Conservation (phyloP, 768 basidiomycete genomes). For the Chalciporus chontae region DNA sequence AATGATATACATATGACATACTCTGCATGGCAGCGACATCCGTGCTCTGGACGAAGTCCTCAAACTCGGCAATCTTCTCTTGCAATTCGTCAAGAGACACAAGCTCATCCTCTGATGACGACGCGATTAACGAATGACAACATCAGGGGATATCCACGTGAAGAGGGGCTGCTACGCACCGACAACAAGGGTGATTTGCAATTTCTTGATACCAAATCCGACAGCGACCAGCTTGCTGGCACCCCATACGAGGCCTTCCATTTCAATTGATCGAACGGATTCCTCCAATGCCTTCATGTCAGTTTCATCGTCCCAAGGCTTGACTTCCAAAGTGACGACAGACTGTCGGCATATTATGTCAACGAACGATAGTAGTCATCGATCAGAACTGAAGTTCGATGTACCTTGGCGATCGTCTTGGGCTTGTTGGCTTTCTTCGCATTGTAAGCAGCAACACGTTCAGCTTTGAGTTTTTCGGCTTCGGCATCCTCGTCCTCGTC, state of each 20-base stretch:
- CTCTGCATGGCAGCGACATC: constrained; percentile 95
- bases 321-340: constrained; percentile 96
- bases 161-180: constrained; percentile 34
- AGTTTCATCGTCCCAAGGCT: constrained; percentile 99
- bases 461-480: constrained; percentile 82
- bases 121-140: neutral
- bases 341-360: constrained; percentile 56
- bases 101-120: constrained; percentile 81
- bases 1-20: constrained; percentile 28
- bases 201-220: constrained; percentile 92
- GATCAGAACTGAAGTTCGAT: constrained; percentile 13
- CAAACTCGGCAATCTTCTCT: constrained; percentile 82
- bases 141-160: neutral
- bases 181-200: constrained; percentile 66
- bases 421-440: constrained; percentile 90
- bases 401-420: constrained; percentile 84
- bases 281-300: constrained; percentile 88
- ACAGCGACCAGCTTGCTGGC: constrained; percentile 88
- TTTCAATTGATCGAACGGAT: constrained; percentile 79
- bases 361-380: constrained; percentile 6
- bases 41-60: constrained; percentile 87
- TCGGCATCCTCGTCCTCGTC: constrained; percentile 82
- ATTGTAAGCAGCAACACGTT: constrained; percentile 91
- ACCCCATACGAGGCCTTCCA: constrained; percentile 95
- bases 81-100: constrained; percentile 92